These are phyloP conservation scores for Populus hybrid DNA, from an alignment of 441 rosid species.

Conservation along the genomic window DNA sequence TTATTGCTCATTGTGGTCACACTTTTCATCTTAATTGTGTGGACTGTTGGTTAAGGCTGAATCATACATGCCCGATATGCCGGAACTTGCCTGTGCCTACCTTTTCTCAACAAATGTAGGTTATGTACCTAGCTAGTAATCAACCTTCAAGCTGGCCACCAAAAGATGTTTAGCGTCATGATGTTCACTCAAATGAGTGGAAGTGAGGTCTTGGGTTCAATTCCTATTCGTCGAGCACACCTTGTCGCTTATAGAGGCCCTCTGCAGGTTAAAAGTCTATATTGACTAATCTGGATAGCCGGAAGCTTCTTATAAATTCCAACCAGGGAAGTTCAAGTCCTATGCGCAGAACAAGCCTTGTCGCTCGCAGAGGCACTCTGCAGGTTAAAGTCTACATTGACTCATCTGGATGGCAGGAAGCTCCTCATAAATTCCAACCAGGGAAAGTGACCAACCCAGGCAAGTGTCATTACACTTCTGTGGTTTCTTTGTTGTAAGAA, in stretches of 20 bases:
- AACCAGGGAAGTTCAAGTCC: not conserved
- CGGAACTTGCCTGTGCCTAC: conserved; percentile 36
- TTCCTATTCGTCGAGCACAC: not conserved
- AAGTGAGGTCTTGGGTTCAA: not conserved
- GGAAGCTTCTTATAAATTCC: not conserved
- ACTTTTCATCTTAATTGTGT: conserved; percentile 43
- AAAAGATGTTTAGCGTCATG: not conserved
- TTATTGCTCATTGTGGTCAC: conserved; percentile 43
- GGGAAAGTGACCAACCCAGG: not conserved
- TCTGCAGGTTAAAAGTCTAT: not conserved
- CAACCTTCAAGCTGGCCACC: not conserved
- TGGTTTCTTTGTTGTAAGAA: not conserved
- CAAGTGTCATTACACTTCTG: not conserved
- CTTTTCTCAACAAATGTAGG: not conserved
- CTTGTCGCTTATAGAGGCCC: not conserved
- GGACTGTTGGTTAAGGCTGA: conserved; percentile 42
- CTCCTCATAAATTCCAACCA: not conserved
- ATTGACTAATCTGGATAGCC: not conserved
- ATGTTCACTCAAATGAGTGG: not conserved
- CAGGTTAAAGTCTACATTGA: not conserved
- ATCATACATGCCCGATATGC: conserved; percentile 48
- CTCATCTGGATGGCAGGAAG: not conserved
- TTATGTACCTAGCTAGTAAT: not conserved
- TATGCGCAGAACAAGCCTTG: not conserved
- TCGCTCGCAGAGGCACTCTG: not conserved